phyloP scores from a whole-genome alignment of 2,329 filamentous ascomycete species.

The Stagonosporopsis rhizophila region DNA sequence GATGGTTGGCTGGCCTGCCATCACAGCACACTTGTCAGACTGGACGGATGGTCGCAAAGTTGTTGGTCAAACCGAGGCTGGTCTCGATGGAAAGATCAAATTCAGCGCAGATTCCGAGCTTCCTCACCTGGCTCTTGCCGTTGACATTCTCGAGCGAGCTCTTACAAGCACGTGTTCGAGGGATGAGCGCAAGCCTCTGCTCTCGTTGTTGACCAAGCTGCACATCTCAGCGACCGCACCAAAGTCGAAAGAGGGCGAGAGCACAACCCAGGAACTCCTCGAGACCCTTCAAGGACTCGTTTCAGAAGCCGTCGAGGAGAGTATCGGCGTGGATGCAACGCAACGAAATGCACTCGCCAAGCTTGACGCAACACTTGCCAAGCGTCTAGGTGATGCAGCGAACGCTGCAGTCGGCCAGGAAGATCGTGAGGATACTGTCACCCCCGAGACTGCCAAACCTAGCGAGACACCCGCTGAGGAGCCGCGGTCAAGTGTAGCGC shows the following conservation, averaged over 20 bases:
- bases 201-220: conserved; percentile 77
- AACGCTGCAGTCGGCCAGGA: conserved; percentile 3
- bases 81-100: conserved; percentile 61
- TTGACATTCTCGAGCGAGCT: conserved; percentile 77
- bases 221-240: conserved; percentile 69
- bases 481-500: background rate
- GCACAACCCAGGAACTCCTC: conserved; percentile 30
- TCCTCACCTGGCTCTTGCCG: conserved; percentile 80
- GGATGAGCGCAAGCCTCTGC: conserved; percentile 78
- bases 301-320: conserved; percentile 56
- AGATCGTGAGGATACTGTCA: conserved; percentile 23
- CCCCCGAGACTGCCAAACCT: conserved; percentile 24
- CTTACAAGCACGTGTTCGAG: conserved; percentile 69
- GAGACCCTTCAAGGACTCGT: conserved; percentile 54
- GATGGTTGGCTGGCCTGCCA: conserved; percentile 78
- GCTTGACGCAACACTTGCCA: conserved; percentile 58
- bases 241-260: conserved; percentile 36
- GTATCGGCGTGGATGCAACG: conserved; percentile 60
- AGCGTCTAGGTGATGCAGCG: conserved; percentile 56
- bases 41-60: conserved; percentile 93
- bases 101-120: conserved; percentile 69
- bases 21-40: conserved; percentile 84
- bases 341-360: conserved; percentile 64
- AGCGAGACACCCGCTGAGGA: conserved; percentile 3
- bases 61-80: conserved; percentile 62